Evolutionary conservation across 164 flowering plant genomes (phyloP), one percentile per base, ranked within the genome.

Genomic region (Hamamelis virginiana): DNA sequence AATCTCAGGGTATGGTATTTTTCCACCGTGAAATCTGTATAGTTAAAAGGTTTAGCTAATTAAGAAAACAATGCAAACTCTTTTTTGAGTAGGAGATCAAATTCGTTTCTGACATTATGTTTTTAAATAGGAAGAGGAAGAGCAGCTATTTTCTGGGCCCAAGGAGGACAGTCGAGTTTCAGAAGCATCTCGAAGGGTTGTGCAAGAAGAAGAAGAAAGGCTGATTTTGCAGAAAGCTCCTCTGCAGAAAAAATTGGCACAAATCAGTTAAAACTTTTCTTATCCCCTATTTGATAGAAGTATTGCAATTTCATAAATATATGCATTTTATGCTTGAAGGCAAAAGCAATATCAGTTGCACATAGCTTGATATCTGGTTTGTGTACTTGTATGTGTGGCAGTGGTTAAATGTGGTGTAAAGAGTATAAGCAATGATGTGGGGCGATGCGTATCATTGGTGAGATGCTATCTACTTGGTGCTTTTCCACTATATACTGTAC

Each of bases 151-250:
- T 69, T 90, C 97, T 78, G 91, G 86, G 48, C 75, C 97, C 62
- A 93, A 93, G 84, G 92, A 91, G 77, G 97, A 90, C 23, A 82
- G 86, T 80, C 80, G 92, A 78, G 87, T 80, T 71, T 90, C 95
- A 68, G 99, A 91, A 81, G 95, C 91, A 65, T 90, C 95, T 62
- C 80, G 93, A 59, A 86, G 83, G 72, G 91, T 79, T 74, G 96
- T 91, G 62, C 97, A 91, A 82, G 97, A 89, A 78, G 97, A 95
- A 81, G 98, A 95, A 81, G 94, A 95, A 72, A 88, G 80, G 65
- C 78, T 89, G 58, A 75, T 92, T 65, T 76, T 95, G 88, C 90
- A 91, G 77, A 89, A 82, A 75, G 71, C 52, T 69, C 90, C 97
- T 11, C 84, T 95, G 76, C 92, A 87, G 75, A 88, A 88, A 73